Base-by-base conservation (phyloP, 2,329 filamentous ascomycete genomes). In the Karstenula rhodostoma region DNA sequence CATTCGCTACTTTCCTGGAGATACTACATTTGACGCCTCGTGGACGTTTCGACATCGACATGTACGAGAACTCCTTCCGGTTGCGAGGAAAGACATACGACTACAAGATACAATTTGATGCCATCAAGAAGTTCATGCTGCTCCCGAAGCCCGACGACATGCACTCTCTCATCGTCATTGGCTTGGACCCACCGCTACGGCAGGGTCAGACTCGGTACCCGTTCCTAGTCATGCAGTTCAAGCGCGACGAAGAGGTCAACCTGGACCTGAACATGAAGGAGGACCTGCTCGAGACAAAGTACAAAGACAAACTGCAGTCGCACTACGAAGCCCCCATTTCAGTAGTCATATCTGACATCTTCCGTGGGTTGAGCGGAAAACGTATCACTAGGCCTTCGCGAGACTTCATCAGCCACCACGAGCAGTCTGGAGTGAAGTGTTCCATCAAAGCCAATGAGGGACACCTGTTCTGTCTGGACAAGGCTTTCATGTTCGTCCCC, bases 371-470 rank as follows among this genome's bases (percentile, higher is more conserved):
- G 49, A 93, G 93, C 22, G 93, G 93, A 72, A 98, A 97, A 86
- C 96, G 96, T 81, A 90, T 99, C 62, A 93, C 94, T 29, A 92
- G 91, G 63, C 95, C 95, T 1, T 95, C 94, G 50, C 94, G 94
- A 79, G 94, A 97, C 78, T 99, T 99, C 80, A 86, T 90, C 75
- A 96, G 91, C 68, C 95, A 98, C 81, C 93, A 97, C 77, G 89
- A 91, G 72, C 94, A 97, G 78, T 92, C 90, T 68, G 95, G 95
- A 60, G 96, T 99, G 80, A 99, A 99, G 82, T 99, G 95, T 80
- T 96, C 94, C n/a, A 97, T 99, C 87, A 99, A 99, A 82, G 96
- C 96, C 56, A 97, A 96, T 78, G 95, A 99, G 81, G 95, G 96
- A 62, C 94, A 97, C 75, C 84, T 99, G 53, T 99, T 96, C 86